A percentile compares a stretch with the other conserved stretches of the same genome.
phyloP scores from a whole-genome alignment of 139 green algal genomes.

The Picochlorum sp. region DNA sequence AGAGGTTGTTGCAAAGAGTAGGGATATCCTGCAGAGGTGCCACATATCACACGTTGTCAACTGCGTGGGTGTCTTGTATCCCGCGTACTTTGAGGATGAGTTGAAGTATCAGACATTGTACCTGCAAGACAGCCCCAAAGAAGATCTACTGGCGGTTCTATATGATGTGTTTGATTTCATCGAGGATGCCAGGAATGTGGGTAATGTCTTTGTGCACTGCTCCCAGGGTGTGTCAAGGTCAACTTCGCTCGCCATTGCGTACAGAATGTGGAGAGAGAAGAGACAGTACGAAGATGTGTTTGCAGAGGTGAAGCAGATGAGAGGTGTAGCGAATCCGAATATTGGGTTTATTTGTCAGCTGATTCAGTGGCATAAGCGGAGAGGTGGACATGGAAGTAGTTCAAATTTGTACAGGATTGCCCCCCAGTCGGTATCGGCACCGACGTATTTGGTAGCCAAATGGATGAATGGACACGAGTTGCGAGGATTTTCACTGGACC shows the following conservation, averaged over 20 bases:
- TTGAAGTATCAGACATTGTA: slow-evolving; percentile 81
- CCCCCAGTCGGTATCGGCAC: slow-evolving; percentile 54
- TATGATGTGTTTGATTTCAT: slow-evolving; percentile 97
- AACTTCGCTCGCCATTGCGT: slow-evolving; percentile 79
- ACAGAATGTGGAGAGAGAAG: slow-evolving; percentile 82
- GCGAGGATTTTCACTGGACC: slow-evolving; percentile 37
- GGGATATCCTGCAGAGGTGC: slow-evolving; percentile 49
- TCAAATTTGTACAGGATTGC: slow-evolving; percentile 63
- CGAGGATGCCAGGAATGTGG: slow-evolving; percentile 38
- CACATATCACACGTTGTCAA: slow-evolving; percentile 95
- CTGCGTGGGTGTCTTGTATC: slow-evolving; percentile 87
- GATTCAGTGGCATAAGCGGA: slow-evolving; percentile 82
- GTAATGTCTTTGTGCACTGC: slow-evolving; percentile 83
- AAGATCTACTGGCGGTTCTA: slow-evolving; percentile 87
- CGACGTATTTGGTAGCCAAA: slow-evolving; percentile 52
- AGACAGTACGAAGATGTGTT: slow-evolving; percentile 77
- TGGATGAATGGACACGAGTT: background rate
- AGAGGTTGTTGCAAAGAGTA: slow-evolving; percentile 73
- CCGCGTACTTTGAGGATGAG: slow-evolving; percentile 75
- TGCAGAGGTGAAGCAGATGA: slow-evolving; percentile 58
- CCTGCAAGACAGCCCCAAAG: slow-evolving; percentile 77
- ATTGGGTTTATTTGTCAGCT: slow-evolving; percentile 87
- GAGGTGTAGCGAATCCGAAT: slow-evolving; percentile 88
- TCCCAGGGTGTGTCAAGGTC: slow-evolving; percentile 86
- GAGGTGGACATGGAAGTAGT: slow-evolving; percentile 2